Percentiles rank a stretch among this genome's conserved stretches.
Evolutionary conservation across 1,284 basidiomycete species (phyloP).

Genomic region (Ceratobasidium sp.): DNA sequence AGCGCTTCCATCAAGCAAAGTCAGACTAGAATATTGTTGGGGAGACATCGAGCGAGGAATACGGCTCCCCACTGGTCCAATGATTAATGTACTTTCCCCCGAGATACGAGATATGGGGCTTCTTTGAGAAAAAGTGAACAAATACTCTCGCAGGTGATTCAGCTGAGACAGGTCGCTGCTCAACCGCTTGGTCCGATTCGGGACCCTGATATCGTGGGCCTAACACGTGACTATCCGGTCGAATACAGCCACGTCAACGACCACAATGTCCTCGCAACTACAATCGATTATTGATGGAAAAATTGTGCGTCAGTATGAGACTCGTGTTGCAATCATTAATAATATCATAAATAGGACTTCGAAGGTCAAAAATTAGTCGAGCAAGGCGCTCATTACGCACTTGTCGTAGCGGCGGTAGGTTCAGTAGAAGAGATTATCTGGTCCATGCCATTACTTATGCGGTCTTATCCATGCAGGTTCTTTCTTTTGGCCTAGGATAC

Average conservation of each 20-base stretch:
- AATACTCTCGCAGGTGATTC: too few relatives aligned
- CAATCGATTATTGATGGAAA: slow-evolving; percentile 33
- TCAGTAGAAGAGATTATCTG: slow-evolving; percentile 52
- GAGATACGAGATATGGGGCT: too few relatives aligned
- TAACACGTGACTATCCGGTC: too few relatives aligned
- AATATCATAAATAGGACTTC: slow-evolving; percentile 66
- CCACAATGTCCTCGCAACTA: slow-evolving; percentile 25
- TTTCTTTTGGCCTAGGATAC: slow-evolving; percentile 72
- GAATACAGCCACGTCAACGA: slow-evolving; percentile 12
- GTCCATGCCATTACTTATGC: not conserved
- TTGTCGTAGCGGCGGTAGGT: slow-evolving; percentile 55
- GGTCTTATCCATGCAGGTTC: slow-evolving; percentile 56
- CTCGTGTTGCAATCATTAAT: not conserved
- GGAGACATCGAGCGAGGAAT: too few relatives aligned
- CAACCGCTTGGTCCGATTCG: too few relatives aligned
- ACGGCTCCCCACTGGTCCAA: too few relatives aligned
- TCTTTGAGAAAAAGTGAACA: too few relatives aligned
- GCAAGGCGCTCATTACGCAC: slow-evolving; percentile 59
- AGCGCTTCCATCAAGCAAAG: too few relatives aligned
- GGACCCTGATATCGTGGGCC: too few relatives aligned
- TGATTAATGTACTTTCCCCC: too few relatives aligned
- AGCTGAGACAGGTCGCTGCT: too few relatives aligned
- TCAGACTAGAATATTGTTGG: too few relatives aligned
- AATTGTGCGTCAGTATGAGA: not conserved
- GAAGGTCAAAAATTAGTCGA: slow-evolving; percentile 74